Conservation (phyloP, 768 basidiomycete genomes). For the Leccinum imitatum region DNA sequence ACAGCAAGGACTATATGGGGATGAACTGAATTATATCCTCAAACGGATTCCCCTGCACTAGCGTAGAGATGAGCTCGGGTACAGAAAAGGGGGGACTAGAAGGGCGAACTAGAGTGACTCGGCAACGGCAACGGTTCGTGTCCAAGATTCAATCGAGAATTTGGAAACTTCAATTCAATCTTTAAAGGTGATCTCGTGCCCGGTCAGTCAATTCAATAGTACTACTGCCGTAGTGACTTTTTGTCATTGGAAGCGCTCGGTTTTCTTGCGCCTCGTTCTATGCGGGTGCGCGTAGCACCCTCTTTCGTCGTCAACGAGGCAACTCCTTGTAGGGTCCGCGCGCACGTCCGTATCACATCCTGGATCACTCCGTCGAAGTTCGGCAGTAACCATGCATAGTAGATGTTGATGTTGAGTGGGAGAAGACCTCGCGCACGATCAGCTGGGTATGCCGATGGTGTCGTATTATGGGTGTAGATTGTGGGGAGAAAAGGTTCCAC, state of each 20-base stretch:
- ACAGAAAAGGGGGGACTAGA: background rate
- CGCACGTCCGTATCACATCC: conserved; percentile 37
- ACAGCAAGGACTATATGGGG: no score
- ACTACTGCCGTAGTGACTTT: no score
- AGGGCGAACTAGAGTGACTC: no score
- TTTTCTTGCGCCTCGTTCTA: no score
- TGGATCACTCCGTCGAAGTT: conserved; percentile 23
- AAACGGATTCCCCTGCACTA: background rate
- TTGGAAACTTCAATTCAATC: no score
- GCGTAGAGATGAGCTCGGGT: background rate
- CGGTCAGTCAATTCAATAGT: no score
- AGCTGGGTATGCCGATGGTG: conserved; percentile 46
- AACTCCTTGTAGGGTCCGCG: conserved; percentile 35
- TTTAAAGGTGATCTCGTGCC: no score
- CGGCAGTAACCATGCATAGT: conserved; percentile 19
- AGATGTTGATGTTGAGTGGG: conserved; percentile 42
- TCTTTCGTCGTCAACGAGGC: conserved; percentile 37
- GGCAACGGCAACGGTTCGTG: background rate
- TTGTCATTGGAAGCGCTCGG: no score
- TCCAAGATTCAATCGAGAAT: no score
- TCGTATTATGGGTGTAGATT: conserved; percentile 37
- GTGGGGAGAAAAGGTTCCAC: conserved; percentile 48
- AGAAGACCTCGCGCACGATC: conserved; percentile 35
- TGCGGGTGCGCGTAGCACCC: no score
- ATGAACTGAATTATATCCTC: no score